A percentile compares a stretch with the other conserved stretches of the same genome.
Evolutionary conservation across 352 stramenopile genomes (phyloP).

Genomic region (Hyaloperonospora brassicae): DNA sequence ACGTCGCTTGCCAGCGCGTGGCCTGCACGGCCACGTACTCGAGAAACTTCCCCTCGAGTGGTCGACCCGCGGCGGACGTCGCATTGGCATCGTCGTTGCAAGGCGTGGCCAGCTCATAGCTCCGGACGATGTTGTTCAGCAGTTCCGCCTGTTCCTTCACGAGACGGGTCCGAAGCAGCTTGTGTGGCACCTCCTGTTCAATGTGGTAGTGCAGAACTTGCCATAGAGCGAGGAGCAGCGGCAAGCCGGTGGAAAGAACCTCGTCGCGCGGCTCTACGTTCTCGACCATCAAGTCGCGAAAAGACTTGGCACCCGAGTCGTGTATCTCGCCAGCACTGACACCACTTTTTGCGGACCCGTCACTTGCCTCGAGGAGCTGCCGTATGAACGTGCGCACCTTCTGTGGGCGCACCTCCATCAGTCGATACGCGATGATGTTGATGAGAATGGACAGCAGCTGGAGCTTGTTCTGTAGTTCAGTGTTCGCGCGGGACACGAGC

Average conservation of each 20-base stretch:
- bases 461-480: conserved; percentile 78
- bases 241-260: conserved; percentile 58
- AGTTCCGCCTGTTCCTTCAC: conserved; percentile 54
- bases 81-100: conserved; percentile 8
- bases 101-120: conserved; percentile 38
- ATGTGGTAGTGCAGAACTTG: conserved; percentile 83
- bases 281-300: conserved; percentile 37
- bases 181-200: conserved; percentile 66
- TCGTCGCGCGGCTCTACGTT: conserved; percentile 52
- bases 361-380: conserved; percentile 35
- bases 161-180: conserved; percentile 47
- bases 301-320: conserved; percentile 28
- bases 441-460: conserved; percentile 74
- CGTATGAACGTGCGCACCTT: conserved; percentile 49
- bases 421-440: conserved; percentile 74
- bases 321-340: conserved; percentile 26
- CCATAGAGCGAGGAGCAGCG: conserved; percentile 68
- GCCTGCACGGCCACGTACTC: conserved; percentile 59
- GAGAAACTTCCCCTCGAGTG: conserved; percentile 32
- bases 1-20: conserved; percentile 75
- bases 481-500: conserved; percentile 44
- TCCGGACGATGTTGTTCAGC: conserved; percentile 54
- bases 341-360: conserved; percentile 13
- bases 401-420: conserved; percentile 54
- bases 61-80: conserved; percentile 4